Evolutionary conservation across 495 filamentous ascomycete species (phyloP).

Genomic region (Sporormia fimetaria): DNA sequence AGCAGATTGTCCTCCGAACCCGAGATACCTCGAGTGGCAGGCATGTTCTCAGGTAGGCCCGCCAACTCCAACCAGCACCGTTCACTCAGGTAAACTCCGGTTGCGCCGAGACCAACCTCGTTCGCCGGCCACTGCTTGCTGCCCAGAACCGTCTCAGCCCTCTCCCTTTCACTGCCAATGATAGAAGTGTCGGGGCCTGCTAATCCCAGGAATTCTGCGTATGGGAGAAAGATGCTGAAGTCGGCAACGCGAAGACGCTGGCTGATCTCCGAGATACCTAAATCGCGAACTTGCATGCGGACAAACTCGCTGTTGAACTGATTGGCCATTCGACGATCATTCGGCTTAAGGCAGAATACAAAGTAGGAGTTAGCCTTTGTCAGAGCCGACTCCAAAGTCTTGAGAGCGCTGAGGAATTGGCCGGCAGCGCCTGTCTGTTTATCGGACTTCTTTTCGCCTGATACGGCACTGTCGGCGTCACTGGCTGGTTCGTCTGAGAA

Average conservation of each 20-base stretch:
- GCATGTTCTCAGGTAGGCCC: conserved; percentile 53
- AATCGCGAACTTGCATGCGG: conserved; percentile 82
- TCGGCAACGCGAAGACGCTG: conserved; percentile 84
- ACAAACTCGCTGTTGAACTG: conserved; percentile 99
- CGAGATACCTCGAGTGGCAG: conserved; percentile 31
- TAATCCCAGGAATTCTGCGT: conserved; percentile 86
- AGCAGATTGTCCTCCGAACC: conserved; percentile 40
- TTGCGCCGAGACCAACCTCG: conserved; percentile 81
- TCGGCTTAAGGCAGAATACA: conserved; percentile 93
- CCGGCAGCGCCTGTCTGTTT: conserved; percentile 74
- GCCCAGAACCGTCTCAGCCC: conserved; percentile 77
- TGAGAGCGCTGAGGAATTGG: conserved; percentile 81
- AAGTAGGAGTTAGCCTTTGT: conserved; percentile 85
- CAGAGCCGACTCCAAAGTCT: conserved; percentile 76
- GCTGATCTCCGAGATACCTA: conserved; percentile 95
- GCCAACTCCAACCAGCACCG: conserved; percentile 85
- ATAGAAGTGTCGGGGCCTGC: conserved; percentile 71
- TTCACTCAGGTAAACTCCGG: conserved; percentile 91
- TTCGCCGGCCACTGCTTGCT: conserved; percentile 84
- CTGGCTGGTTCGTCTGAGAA: conserved; percentile 43
- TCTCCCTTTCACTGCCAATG: conserved; percentile 86
- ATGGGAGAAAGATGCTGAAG: conserved; percentile 90
- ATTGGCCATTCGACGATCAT: conserved; percentile 92
- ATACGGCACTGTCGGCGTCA: conserved; percentile 36
- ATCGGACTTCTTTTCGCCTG: conserved; percentile 6